Evolutionary conservation across 768 basidiomycete genomes (phyloP).

Genomic region (Amanita molliuscula): DNA sequence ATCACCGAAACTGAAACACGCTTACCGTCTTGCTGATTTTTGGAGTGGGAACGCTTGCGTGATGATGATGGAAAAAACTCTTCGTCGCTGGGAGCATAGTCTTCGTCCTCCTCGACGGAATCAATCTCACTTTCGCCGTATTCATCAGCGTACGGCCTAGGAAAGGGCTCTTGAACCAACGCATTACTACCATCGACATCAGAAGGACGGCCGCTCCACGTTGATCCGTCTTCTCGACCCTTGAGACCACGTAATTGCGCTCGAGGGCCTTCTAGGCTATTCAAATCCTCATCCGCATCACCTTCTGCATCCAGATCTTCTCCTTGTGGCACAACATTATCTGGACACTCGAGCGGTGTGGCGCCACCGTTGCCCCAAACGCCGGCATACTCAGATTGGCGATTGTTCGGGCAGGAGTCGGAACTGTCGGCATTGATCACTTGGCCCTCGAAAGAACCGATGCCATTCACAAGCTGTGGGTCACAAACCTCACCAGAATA

Average conservation of each 20-base stretch:
- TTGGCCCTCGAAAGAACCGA: background rate
- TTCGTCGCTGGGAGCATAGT: conserved; percentile 17
- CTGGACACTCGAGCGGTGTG: background rate
- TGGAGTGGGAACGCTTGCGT: background rate
- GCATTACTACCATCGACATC: conserved; percentile 6
- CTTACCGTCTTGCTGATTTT: conserved; percentile 6
- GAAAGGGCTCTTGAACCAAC: conserved; percentile 1
- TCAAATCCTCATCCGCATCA: conserved; percentile 12
- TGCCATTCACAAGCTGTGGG: conserved; percentile 6
- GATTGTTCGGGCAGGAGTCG: conserved; percentile 2
- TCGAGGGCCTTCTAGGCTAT: conserved; percentile 1
- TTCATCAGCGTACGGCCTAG: conserved; percentile 3
- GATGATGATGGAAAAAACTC: conserved; percentile 10
- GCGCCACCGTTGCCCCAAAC: conserved; percentile 4
- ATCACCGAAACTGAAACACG: conserved; percentile 7
- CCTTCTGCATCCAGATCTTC: conserved; percentile 20
- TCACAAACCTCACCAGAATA: conserved; percentile 3
- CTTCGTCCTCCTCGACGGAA: conserved; percentile 8
- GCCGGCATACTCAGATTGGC: conserved; percentile 5
- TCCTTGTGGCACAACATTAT: conserved; percentile 10
- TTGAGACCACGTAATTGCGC: conserved; percentile 5
- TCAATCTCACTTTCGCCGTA: conserved; percentile 7
- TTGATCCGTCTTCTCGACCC: conserved; percentile 7
- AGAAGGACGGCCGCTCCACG: conserved; percentile 3
- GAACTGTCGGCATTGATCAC: background rate